Base-by-base conservation (phyloP, 371 early-diverging fungal genomes). In the Actinomucor elegans region DNA sequence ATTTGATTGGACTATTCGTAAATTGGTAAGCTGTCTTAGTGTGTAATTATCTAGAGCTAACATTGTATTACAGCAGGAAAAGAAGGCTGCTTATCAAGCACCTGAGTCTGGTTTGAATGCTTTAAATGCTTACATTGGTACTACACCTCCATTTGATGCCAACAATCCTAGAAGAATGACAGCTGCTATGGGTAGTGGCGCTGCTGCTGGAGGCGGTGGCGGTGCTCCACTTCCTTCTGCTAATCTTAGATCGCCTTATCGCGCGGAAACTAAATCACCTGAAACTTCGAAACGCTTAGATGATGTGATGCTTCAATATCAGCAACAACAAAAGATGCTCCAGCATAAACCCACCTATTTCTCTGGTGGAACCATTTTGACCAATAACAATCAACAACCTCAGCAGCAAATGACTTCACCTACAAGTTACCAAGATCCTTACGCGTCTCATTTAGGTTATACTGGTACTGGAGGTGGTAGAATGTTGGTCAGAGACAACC, bases 1-100 rank as follows among this genome's bases (percentile, higher is more conserved):
- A 20, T 99, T 96, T 74, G 99, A 99, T 78, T 99, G 99, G 99
- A 94, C 88, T 10, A 74, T 83, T 31, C 80, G 70, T 20, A 77
- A 77, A 60, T 61, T 74, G 73, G 78, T 74, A 74, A 61, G 63
- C 28, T 3, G n/a, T 23, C 3, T 28, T 27, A 12, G 10, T 24
- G 33, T 34, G 27, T 26, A n/a, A 48, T 10, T 36, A 11, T 24
- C 34, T 35, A 26, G 34, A 24, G 36, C n/a, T n/a, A n/a, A n/a
- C n/a, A n/a, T n/a, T n/a, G n/a, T n/a, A 23, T 26, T 26, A 33
- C 50, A 67, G 64, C 64, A 64, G 40, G 68, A 68, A 33, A 68
- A 68, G 38, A 68, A 64, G 28, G 42, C 50, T 4, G 34, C 45
- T 37, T 51, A 57, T 36, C 50, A 43, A 32, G 23, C 48, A 18